Evolutionary conservation across 495 filamentous ascomycete genomes (phyloP).

Genomic region (Penicillium coprophilum): DNA sequence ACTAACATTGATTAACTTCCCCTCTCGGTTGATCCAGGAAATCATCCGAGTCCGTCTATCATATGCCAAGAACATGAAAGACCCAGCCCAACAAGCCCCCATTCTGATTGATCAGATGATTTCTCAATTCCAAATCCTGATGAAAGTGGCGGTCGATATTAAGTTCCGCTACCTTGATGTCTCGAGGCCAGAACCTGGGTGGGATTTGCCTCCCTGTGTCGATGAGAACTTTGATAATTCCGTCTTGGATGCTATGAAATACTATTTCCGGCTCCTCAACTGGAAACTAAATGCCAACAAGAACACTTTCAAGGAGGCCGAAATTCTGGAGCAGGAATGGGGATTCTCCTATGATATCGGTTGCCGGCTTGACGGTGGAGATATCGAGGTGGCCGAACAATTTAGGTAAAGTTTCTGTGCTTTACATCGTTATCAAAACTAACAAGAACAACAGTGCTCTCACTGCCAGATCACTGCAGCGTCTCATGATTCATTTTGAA

Average conservation of each 20-base stretch:
- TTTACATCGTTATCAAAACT: slow-evolving; percentile 17
- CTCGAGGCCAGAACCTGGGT: slow-evolving; percentile 83
- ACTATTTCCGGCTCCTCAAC: slow-evolving; percentile 95
- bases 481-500: slow-evolving; percentile 87
- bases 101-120: slow-evolving; percentile 98
- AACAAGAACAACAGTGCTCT: slow-evolving; percentile 57
- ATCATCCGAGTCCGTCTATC: slow-evolving; percentile 91
- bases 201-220: slow-evolving; percentile 94
- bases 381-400: slow-evolving; percentile 98
- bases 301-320: slow-evolving; percentile 98
- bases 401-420: slow-evolving; percentile 61
- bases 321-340: slow-evolving; percentile 97
- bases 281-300: slow-evolving; percentile 97
- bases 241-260: slow-evolving; percentile 92
- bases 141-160: slow-evolving; percentile 86
- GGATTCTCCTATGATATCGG: slow-evolving; percentile 92
- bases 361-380: slow-evolving; percentile 80
- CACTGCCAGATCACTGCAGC: slow-evolving; percentile 84
- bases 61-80: slow-evolving; percentile 92
- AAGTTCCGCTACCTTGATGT: slow-evolving; percentile 85
- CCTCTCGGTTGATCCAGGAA: slow-evolving; percentile 91
- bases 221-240: slow-evolving; percentile 95
- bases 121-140: slow-evolving; percentile 87
- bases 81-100: slow-evolving; percentile 76
- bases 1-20: slow-evolving; percentile 93